Evolutionary conservation across 1,284 basidiomycete species (phyloP).

Genomic region (Ganoderma sp.): DNA sequence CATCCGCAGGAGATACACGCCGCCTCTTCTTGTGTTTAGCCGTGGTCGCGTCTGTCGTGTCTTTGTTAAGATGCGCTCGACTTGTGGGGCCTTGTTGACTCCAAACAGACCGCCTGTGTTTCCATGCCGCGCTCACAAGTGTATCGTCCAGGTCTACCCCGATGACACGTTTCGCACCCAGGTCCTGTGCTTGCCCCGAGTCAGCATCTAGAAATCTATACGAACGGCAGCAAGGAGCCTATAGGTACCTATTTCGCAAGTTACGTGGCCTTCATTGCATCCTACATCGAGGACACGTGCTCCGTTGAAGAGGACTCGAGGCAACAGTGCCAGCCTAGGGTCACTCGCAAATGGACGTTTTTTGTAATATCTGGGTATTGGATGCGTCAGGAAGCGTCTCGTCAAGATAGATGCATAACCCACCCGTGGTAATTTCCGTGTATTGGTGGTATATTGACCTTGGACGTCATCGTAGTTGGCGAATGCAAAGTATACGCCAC

Average conservation of each 20-base stretch:
- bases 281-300: slow-evolving; percentile 79
- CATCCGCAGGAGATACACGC: slow-evolving; percentile 2
- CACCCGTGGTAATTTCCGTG: slow-evolving; percentile 75
- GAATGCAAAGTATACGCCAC: no score
- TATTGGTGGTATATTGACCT: slow-evolving; percentile 45
- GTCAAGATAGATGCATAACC: slow-evolving; percentile 13
- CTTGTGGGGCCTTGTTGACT: slow-evolving; percentile 59
- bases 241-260: slow-evolving; percentile 76
- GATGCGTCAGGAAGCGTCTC: neutral
- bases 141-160: slow-evolving; percentile 84
- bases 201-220: neutral
- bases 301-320: slow-evolving; percentile 55
- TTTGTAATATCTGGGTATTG: slow-evolving; percentile 64
- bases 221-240: neutral
- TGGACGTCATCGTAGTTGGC: slow-evolving; percentile 2
- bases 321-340: slow-evolving; percentile 64
- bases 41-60: neutral
- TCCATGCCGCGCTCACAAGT: slow-evolving; percentile 75
- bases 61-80: neutral
- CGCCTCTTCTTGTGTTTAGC: slow-evolving; percentile 37
- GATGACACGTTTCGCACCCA: slow-evolving; percentile 64
- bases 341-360: slow-evolving; percentile 68
- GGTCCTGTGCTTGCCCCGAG: slow-evolving; percentile 58
- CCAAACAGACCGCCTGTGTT: slow-evolving; percentile 69
- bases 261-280: slow-evolving; percentile 83